Evolutionary conservation across 2,329 filamentous ascomycete genomes (phyloP).

Genomic region (Geosmithia putterillii): DNA sequence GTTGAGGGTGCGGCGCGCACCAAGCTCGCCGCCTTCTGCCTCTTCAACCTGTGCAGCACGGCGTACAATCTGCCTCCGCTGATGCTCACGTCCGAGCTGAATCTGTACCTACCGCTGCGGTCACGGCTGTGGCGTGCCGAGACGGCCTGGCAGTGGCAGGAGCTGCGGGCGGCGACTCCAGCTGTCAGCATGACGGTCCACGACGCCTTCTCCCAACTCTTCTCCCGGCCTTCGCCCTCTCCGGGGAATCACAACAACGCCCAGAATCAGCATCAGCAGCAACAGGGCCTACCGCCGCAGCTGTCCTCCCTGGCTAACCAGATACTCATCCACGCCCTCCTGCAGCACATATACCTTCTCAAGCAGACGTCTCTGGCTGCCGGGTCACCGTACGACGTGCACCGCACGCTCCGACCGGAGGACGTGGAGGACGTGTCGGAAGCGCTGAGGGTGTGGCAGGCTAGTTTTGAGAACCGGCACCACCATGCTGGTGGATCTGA

Average conservation of each 20-base stretch:
- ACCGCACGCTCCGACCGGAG: constrained; percentile 37
- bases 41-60: constrained; percentile 51
- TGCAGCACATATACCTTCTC: constrained; percentile 60
- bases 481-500: constrained; percentile 36
- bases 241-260: not conserved
- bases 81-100: constrained; percentile 46
- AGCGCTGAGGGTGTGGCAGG: constrained; percentile 45
- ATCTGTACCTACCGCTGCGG: constrained; percentile 39
- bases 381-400: constrained; percentile 33
- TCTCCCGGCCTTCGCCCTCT: constrained; percentile 37
- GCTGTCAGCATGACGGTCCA: constrained; percentile 40
- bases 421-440: constrained; percentile 45
- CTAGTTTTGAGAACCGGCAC: constrained; percentile 43
- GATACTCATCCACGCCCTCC: constrained; percentile 57
- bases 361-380: constrained; percentile 47
- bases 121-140: constrained; percentile 46
- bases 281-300: constrained; percentile 33
- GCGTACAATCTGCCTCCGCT: constrained; percentile 48
- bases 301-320: constrained; percentile 56
- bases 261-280: too few species aligned
- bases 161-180: constrained; percentile 37
- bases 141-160: constrained; percentile 47
- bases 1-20: constrained; percentile 45
- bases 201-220: constrained; percentile 42
- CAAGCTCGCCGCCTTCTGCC: constrained; percentile 48